A percentile compares a stretch with the other conserved stretches of the same genome.
Conservation (phyloP, 768 basidiomycete genomes). For the Hypsizygus marmoreus region DNA sequence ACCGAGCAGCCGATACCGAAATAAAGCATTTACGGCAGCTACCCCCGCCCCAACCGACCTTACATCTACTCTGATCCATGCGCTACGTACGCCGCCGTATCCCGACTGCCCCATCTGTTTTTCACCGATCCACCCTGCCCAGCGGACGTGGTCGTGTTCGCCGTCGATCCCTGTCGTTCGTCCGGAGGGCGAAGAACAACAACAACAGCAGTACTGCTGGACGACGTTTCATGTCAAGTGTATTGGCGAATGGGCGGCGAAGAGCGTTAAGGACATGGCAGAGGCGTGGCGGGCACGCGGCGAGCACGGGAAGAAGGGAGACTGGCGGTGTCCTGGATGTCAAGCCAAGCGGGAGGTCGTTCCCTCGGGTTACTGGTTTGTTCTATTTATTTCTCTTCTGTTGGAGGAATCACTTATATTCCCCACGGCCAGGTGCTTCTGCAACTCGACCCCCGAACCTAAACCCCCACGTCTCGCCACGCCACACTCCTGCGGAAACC, state of each 20-base stretch:
- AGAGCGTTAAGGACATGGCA: constrained; percentile 71
- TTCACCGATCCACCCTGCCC: constrained; percentile 70
- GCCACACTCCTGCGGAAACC: constrained; percentile 75
- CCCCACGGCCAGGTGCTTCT: constrained; percentile 72
- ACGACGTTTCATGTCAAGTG: constrained; percentile 91
- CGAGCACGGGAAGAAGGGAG: constrained; percentile 59
- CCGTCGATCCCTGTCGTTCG: constrained; percentile 52
- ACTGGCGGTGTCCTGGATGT: constrained; percentile 96
- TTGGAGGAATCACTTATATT: constrained; percentile 13
- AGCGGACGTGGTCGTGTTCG: constrained; percentile 88
- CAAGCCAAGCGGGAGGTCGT: constrained; percentile 73
- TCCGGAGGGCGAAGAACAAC: constrained; percentile 27
- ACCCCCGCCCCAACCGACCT: constrained; percentile 59
- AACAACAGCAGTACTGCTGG: constrained; percentile 74
- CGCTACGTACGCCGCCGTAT: constrained; percentile 69
- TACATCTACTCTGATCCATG: constrained; percentile 69
- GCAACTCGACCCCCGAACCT: constrained; percentile 72
- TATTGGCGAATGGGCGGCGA: constrained; percentile 84
- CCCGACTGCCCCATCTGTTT: constrained; percentile 88
- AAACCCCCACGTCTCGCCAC: constrained; percentile 67
- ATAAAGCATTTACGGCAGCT: constrained; percentile 8
- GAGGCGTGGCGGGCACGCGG: constrained; percentile 77
- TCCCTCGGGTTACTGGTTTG: constrained; percentile 68
- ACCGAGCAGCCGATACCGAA: constrained; percentile 1
- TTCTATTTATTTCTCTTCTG: constrained; percentile 9